Percentiles rank a stretch among this genome's conserved stretches.
phyloP scores from a whole-genome alignment of 176 grass and related monocot species.

The Ampelocalamus luodianensis region DNA sequence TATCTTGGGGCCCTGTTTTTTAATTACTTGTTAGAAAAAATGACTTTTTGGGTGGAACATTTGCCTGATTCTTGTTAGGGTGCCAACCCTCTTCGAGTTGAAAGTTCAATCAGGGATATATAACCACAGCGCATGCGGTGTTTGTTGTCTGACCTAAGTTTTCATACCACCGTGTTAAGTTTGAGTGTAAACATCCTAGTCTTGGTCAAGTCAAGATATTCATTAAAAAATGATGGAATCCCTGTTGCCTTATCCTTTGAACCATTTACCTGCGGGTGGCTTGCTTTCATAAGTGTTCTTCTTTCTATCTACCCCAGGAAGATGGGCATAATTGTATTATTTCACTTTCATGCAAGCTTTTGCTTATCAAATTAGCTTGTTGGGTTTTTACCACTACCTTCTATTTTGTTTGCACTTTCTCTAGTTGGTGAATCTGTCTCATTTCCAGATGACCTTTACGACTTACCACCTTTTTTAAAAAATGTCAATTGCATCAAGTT shows the following conservation, averaged over 20 bases:
- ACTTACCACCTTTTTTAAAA: not conserved
- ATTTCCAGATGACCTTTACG: slow-evolving; percentile 6
- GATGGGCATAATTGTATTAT: not conserved
- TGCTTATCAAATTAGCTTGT: not conserved
- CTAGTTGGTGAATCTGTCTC: not conserved
- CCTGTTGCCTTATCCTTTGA: not conserved
- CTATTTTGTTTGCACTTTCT: not conserved
- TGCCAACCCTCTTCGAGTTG: not conserved
- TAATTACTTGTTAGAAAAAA: not conserved
- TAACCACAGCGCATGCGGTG: not conserved
- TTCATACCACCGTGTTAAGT: not conserved
- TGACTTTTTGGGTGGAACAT: not conserved
- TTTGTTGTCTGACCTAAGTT: not conserved
- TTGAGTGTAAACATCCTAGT: not conserved
- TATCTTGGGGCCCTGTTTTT: not conserved
- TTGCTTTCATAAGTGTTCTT: not conserved
- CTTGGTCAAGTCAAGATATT: not conserved
- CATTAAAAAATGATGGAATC: not conserved
- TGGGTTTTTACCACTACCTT: not conserved
- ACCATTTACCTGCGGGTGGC: not conserved
- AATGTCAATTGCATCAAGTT: not conserved
- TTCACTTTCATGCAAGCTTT: not conserved
- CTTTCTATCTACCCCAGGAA: not conserved
- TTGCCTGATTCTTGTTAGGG: not conserved
- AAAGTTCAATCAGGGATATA: not conserved